Evolutionary conservation across 2,329 filamentous ascomycete species (phyloP).

Genomic region (Botrytis hyacinthi): DNA sequence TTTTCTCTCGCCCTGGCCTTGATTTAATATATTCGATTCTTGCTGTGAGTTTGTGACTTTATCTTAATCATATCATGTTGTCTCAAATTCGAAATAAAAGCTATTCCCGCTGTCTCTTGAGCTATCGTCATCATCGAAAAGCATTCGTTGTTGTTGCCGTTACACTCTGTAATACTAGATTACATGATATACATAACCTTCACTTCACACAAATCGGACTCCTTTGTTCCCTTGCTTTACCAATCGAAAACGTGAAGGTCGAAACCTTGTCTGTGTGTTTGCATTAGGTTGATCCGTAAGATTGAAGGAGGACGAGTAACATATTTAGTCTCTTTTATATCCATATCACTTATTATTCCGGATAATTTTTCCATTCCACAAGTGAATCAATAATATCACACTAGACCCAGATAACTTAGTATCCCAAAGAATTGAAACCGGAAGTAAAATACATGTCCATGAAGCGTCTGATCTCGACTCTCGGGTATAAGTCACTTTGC

Average conservation of each 20-base stretch:
- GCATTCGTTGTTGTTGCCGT: background rate
- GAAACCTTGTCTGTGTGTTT: too few relatives aligned
- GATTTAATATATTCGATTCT: background rate
- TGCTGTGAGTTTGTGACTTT: too few relatives aligned
- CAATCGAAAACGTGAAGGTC: too few relatives aligned
- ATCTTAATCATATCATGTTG: too few relatives aligned
- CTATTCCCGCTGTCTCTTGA: background rate
- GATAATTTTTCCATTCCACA: background rate
- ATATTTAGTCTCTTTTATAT: background rate
- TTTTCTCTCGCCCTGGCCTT: background rate
- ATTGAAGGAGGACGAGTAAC: background rate
- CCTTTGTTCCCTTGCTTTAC: too few relatives aligned
- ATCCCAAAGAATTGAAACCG: too few relatives aligned
- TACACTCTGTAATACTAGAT: background rate
- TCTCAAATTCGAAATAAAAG: too few relatives aligned
- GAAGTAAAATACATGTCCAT: too few relatives aligned
- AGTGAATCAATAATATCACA: too few relatives aligned
- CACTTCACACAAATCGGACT: background rate
- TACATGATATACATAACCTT: background rate
- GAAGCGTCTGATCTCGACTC: too few relatives aligned
- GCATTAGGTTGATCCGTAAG: background rate
- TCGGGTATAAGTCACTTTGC: background rate
- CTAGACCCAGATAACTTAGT: too few relatives aligned
- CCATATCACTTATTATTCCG: too few relatives aligned
- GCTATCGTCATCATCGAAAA: background rate